Conservation (phyloP, 2,329 filamentous ascomycete genomes). For the Aureobasidium sp. region DNA sequence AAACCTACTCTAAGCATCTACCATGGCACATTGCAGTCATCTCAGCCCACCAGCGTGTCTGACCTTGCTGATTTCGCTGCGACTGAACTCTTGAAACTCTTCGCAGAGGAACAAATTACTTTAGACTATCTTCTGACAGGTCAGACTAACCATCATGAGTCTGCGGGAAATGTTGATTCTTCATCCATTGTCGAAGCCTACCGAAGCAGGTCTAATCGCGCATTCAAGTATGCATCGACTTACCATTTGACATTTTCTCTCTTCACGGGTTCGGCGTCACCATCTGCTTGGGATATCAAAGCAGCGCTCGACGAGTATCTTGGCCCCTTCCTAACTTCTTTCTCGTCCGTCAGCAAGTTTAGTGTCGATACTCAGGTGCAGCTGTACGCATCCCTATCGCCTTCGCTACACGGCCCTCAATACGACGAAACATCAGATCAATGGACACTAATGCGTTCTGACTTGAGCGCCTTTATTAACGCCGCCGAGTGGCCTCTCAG, state of each 20-base stretch:
- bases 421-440: slow-evolving; percentile 47
- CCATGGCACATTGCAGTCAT: slow-evolving; percentile 61
- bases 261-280: slow-evolving; percentile 69
- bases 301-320: slow-evolving; percentile 72
- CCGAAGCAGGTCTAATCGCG: slow-evolving; percentile 63
- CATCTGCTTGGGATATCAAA: slow-evolving; percentile 89
- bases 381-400: slow-evolving; percentile 67
- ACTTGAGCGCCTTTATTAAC: slow-evolving; percentile 91
- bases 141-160: background rate
- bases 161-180: background rate
- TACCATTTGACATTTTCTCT: slow-evolving; percentile 96
- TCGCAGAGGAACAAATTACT: slow-evolving; percentile 80
- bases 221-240: slow-evolving; percentile 83
- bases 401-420: slow-evolving; percentile 50
- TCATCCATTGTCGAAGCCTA: background rate
- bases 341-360: slow-evolving; percentile 84
- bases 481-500: slow-evolving; percentile 95
- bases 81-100: slow-evolving; percentile 65
- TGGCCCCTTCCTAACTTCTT: slow-evolving; percentile 67
- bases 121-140: slow-evolving; percentile 38
- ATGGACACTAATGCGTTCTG: slow-evolving; percentile 69
- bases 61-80: slow-evolving; percentile 67
- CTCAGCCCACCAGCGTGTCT: slow-evolving; percentile 54
- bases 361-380: slow-evolving; percentile 95
- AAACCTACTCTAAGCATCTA: slow-evolving; percentile 66